Evolutionary conservation across 345 rosid genomes (phyloP).

Genomic region (Salix purpurea): DNA sequence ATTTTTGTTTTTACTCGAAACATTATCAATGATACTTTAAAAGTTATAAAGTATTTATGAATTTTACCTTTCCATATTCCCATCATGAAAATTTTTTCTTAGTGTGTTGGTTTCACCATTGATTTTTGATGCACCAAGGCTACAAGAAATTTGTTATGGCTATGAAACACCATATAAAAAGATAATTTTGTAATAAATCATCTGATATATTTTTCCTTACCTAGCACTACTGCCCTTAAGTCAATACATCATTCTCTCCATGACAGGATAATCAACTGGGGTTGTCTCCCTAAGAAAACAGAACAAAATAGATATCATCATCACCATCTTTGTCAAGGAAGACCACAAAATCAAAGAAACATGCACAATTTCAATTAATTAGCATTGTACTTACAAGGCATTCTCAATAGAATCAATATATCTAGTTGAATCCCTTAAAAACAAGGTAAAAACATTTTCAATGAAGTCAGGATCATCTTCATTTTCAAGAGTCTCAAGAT

Average conservation of each 20-base stretch:
- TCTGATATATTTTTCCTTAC: neutral
- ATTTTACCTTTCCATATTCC: no score
- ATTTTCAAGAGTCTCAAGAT: neutral
- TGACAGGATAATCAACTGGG: neutral
- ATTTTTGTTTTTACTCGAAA: no score
- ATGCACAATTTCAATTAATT: neutral
- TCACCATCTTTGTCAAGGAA: no score
- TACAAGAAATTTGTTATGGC: neutral
- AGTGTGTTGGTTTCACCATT: neutral
- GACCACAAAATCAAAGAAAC: neutral
- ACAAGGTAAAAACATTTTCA: neutral
- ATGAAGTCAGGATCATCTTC: conserved; percentile 3
- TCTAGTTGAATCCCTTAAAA: neutral
- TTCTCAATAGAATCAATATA: neutral
- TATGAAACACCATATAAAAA: neutral
- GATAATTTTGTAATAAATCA: neutral
- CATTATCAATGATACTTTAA: no score
- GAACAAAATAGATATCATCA: no score
- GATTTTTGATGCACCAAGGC: neutral
- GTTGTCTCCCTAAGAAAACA: neutral
- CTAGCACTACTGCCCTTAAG: neutral
- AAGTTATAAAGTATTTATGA: no score
- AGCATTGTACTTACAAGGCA: neutral
- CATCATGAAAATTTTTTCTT: no score
- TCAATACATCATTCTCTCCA: neutral